phyloP scores from a whole-genome alignment of 495 filamentous ascomycete genomes.

The Rostrohypoxylon terebratum region DNA sequence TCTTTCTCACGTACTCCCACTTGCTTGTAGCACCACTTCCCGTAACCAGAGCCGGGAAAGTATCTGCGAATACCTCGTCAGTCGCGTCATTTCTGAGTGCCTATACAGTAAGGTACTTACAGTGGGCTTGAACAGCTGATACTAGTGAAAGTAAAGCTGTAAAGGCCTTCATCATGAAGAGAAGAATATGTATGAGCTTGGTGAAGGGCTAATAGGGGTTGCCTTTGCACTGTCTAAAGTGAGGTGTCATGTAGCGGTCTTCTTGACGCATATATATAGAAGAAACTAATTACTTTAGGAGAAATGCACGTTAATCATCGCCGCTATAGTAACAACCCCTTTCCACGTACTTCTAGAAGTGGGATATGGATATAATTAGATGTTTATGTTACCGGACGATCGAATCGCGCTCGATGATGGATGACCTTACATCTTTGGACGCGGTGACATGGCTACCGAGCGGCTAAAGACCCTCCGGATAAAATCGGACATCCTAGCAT shows the following conservation, averaged over 20 bases:
- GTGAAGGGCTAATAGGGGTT: not conserved
- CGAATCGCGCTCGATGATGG: conserved; percentile 33
- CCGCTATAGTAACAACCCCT: conserved; percentile 11
- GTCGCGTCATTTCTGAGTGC: not conserved
- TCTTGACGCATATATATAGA: conserved; percentile 15
- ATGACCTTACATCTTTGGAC: conserved; percentile 37
- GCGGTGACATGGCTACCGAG: conserved; percentile 43
- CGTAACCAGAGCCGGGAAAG: conserved; percentile 48
- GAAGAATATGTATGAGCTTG: not conserved
- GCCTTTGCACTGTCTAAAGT: not conserved
- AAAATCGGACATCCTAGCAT: conserved; percentile 24
- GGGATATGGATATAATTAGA: conserved; percentile 19
- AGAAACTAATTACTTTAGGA: not conserved
- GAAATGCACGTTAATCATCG: conserved; percentile 1
- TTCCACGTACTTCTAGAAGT: conserved; percentile 23
- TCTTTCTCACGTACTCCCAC: conserved; percentile 55
- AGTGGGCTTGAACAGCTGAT: conserved; percentile 47
- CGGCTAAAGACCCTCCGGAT: conserved; percentile 42
- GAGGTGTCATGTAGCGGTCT: not conserved
- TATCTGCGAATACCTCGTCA: conserved; percentile 42
- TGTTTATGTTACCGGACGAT: conserved; percentile 16
- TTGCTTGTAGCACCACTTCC: conserved; percentile 43
- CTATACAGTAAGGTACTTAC: conserved; percentile 21
- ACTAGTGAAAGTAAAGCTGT: conserved; percentile 40
- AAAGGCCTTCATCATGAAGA: conserved; percentile 42